Evolutionary conservation across 768 basidiomycete genomes (phyloP), one percentile per base, ranked within the genome.

Genomic region (Lanmaoa pseudosensibilis): DNA sequence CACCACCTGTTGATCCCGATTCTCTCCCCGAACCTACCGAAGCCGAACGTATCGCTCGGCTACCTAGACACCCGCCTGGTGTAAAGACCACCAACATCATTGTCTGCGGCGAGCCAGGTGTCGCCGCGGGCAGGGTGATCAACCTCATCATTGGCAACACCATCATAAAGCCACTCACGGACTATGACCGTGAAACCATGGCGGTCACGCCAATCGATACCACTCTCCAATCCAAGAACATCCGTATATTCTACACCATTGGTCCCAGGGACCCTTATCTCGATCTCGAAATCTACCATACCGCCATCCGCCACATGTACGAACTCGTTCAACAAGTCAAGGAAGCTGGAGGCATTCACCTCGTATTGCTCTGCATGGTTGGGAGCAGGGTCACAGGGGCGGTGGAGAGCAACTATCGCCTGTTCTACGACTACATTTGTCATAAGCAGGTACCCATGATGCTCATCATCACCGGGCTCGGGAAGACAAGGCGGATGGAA

Each of bases 21-120:
- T 19, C 48, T 4, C 54, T 50, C 15, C 47, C 59, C 1, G 57
- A 58, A 27, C 57, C 9, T 1, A 52, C 52, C 30, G 66, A 69
- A 45, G 52, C 55, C 7, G 52, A 69, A 1, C 67, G 66, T 18
- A 52, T 66, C 38, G 57, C 54, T 11, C 41, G 30, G 16, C 52
- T 67, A 15, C 65, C 57, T 9, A 55, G 44, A 16, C 65, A 69
- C 46, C 63, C 58, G 10, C 67, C 53, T 0, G 57, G 62, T 3
- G 37, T 47, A 10, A 60, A 61, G 41, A 65, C 70, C 1, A 69
- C 52, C 46, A 79, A 78, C 51, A 60, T 79, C 43, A 61, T 79
- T n/a, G 38, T 80, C 18, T 78, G 79, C 45, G 77, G 79, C 8
- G 73, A 77, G 49, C 68, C 72, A 2, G 77, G 78, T n/a, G 54